Percentiles rank a stretch among this genome's conserved stretches.
Conservation (phyloP, 352 stramenopile genomes). For the Plasmopara halstedii region DNA sequence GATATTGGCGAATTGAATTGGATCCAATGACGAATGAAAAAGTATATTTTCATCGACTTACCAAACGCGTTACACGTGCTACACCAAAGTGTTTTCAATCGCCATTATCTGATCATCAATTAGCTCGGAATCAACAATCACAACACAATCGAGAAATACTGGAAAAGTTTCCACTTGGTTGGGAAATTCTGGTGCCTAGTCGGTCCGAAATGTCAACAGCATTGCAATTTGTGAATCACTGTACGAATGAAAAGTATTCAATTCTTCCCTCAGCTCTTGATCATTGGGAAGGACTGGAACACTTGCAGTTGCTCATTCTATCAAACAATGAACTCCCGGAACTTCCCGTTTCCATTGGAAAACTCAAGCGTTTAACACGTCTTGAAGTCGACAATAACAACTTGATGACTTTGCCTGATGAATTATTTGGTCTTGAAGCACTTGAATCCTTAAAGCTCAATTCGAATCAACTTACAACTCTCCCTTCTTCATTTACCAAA, state of each 20-base stretch:
- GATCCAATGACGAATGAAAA: conserved; percentile 38
- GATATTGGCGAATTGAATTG: conserved; percentile 44
- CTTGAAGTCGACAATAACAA: conserved; percentile 71
- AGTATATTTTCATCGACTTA: conserved; percentile 50
- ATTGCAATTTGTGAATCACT: conserved; percentile 47
- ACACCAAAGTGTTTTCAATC: conserved; percentile 51
- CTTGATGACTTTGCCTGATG: conserved; percentile 43
- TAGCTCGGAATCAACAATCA: conserved; percentile 13
- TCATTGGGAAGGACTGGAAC: conserved; percentile 35
- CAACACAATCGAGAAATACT: conserved; percentile 9
- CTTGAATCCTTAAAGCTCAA: conserved; percentile 41
- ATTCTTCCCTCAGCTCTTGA: conserved; percentile 44
- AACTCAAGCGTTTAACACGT: conserved; percentile 43
- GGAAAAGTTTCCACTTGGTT: conserved; percentile 29
- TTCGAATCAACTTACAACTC: conserved; percentile 46
- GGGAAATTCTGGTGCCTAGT: conserved; percentile 35
- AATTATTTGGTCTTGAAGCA: conserved; percentile 35
- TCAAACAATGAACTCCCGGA: conserved; percentile 56
- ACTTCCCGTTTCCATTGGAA: conserved; percentile 51
- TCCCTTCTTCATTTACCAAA: conserved; percentile 47
- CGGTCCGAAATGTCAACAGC: conserved; percentile 24
- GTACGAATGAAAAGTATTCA: conserved; percentile 21
- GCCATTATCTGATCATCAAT: conserved; percentile 32
- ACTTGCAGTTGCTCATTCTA: conserved; percentile 37
- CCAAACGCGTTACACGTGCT: conserved; percentile 41